Evolutionary conservation across 2,329 filamentous ascomycete genomes (phyloP), one percentile per base, ranked within the genome.

Genomic region (Ampelomyces quisqualis): DNA sequence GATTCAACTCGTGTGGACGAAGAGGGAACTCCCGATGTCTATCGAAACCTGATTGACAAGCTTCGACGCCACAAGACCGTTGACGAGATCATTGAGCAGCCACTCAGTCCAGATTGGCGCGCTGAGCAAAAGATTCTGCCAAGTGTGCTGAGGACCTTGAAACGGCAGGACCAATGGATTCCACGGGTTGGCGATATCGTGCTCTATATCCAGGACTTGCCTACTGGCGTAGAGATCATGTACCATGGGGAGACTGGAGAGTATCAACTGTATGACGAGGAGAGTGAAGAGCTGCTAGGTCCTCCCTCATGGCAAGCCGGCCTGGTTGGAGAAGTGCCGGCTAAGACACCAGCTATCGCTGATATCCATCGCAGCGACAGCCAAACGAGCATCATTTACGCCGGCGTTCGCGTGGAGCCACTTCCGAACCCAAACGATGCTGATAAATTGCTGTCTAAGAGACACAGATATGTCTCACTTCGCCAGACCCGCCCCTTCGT

Each of bases 111-210:
- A 46, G 79, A 83, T 49, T 83, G 79, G 79, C 65, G 73, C 24
- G 70, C 75, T 0, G 76, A 79, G 29, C 69, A 73, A 13, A 59
- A 72, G 3, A 55, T 63, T 4, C 62, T 81, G 0, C 58, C 66
- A 0, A 53, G 65, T 2, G 55, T 72, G 13, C 59, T 82, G 1
- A 60, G 68, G 4, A 68, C 68, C 7, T 56, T 76, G 11, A 60
- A 61, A 3, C 49, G 72, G 7, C 70, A 76, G 30, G 70, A 75
- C 2, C 68, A 73, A 2, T 82, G 76, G 55, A 52, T 77, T 1
- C 79, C 80, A 2, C 73, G 80, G 2, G 50, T 68, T 0, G 80
- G 79, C 2, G 80, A 84, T 43, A 57, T 82, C 3, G 78, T 83
- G 0, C 65, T 84, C 0, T 82, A 77, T 30, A 60, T 70, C 1